Evolutionary conservation across 805 yeast genomes (phyloP).

Genomic region (Priceomyces carsonii): DNA sequence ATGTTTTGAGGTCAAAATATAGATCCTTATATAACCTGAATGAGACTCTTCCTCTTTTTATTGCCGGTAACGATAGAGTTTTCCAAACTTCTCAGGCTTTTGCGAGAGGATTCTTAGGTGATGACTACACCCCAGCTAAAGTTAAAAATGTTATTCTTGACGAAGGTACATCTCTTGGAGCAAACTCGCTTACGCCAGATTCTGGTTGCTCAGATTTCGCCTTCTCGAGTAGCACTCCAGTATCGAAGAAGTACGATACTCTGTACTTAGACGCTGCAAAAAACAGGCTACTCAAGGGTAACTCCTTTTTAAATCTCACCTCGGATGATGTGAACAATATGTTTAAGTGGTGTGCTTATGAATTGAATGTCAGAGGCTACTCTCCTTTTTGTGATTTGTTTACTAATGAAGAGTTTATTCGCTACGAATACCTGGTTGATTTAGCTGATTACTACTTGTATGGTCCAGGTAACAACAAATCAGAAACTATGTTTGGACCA

Average conservation of each 20-base stretch:
- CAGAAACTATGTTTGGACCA: conserved; percentile 59
- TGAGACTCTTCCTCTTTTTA: conserved; percentile 45
- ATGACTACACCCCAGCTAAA: conserved; percentile 29
- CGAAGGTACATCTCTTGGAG: conserved; percentile 48
- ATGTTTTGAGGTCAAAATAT: conserved; percentile 44
- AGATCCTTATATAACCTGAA: conserved; percentile 38
- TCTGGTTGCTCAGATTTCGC: conserved; percentile 37
- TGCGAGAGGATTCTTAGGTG: conserved; percentile 55
- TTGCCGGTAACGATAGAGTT: conserved; percentile 52
- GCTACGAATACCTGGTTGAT: conserved; percentile 59
- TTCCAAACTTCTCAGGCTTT: conserved; percentile 52
- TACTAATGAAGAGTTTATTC: conserved; percentile 62
- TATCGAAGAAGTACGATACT: conserved; percentile 13
- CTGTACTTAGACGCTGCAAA: conserved; percentile 53
- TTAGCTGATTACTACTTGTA: conserved; percentile 56
- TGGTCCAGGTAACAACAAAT: conserved; percentile 59
- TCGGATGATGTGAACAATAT: conserved; percentile 49
- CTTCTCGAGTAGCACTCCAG: conserved; percentile 15
- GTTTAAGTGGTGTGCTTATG: conserved; percentile 69
- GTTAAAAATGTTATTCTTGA: conserved; percentile 30
- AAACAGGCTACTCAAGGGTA: conserved; percentile 50
- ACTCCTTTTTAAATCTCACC: conserved; percentile 52
- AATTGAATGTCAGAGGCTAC: conserved; percentile 62
- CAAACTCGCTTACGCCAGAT: conserved; percentile 54
- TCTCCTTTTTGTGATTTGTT: conserved; percentile 66